Evolutionary conservation across 2,329 filamentous ascomycete genomes (phyloP).

Genomic region (Monosporascus sp.): DNA sequence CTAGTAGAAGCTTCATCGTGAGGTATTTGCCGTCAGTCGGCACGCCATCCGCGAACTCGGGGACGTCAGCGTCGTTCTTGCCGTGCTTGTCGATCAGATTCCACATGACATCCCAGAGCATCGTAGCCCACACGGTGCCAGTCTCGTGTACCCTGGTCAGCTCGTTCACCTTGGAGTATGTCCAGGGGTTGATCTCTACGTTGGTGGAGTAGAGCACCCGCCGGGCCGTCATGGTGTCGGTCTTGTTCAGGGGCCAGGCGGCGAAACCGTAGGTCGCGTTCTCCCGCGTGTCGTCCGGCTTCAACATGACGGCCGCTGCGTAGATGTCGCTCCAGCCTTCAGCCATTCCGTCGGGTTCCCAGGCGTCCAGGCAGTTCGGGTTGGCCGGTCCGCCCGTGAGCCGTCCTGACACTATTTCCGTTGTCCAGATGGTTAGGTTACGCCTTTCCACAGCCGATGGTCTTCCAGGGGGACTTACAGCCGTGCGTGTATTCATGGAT

Average conservation of each 20-base stretch:
- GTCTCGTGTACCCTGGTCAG: constrained; percentile 38
- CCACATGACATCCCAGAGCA: constrained; percentile 53
- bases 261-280: constrained; percentile 42
- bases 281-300: constrained; percentile 37
- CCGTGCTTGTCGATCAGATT: constrained; percentile 52
- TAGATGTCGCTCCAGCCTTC: constrained; percentile 55
- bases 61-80: constrained; percentile 37
- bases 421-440: no score
- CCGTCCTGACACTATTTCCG: constrained; percentile 38
- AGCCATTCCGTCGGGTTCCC: constrained; percentile 52
- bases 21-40: constrained; percentile 49
- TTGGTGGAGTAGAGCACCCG: constrained; percentile 46
- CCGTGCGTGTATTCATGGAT: constrained; percentile 50
- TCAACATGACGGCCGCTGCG: constrained; percentile 44
- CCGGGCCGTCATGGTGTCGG: constrained; percentile 36
- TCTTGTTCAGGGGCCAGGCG: constrained; percentile 40
- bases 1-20: constrained; percentile 45
- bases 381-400: constrained; percentile 49
- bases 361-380: constrained; percentile 35
- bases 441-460: no score
- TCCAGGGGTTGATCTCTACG: constrained; percentile 42
- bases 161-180: constrained; percentile 39
- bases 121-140: constrained; percentile 46
- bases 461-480: constrained; percentile 12
- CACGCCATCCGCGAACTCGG: constrained; percentile 37